These are phyloP conservation scores for Penicillium occitanis DNA, from an alignment of 2,329 filamentous ascomycete genomes.

Conservation along the genomic window DNA sequence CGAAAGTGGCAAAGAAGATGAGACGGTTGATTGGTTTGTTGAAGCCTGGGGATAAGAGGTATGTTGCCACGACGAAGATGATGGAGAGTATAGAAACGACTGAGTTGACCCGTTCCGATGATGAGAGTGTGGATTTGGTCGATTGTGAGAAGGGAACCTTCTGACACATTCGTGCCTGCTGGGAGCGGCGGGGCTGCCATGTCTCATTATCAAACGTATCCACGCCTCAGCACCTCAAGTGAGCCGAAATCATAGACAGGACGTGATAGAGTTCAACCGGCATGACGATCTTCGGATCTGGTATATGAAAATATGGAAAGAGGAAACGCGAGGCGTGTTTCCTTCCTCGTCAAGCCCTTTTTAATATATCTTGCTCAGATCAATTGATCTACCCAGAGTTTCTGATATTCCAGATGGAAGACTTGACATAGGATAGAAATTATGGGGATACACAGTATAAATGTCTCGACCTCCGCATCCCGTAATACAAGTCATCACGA, in stretches of 20 bases:
- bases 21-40: conserved; percentile 65
- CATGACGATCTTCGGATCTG: not conserved
- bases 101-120: conserved; percentile 26
- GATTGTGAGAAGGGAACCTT: not conserved
- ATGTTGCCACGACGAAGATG: conserved; percentile 27
- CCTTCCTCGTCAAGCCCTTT: not conserved
- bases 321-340: not conserved
- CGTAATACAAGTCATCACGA: not conserved
- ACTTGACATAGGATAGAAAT: not conserved
- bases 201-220: not conserved
- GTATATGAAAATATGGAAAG: not conserved
- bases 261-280: not conserved
- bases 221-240: not conserved
- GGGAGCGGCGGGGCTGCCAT: not conserved
- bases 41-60: conserved; percentile 24
- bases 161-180: not conserved
- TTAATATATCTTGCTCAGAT: not conserved
- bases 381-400: not conserved
- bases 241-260: not conserved
- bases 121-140: conserved; percentile 18
- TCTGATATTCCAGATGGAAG: not conserved
- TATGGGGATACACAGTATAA: not conserved
- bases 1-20: conserved; percentile 75
- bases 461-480: not conserved
- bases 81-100: conserved; percentile 25